These are phyloP conservation scores for Gardenia jasminoides DNA, from an alignment of 257 asterid genomes.

Conservation along the genomic window DNA sequence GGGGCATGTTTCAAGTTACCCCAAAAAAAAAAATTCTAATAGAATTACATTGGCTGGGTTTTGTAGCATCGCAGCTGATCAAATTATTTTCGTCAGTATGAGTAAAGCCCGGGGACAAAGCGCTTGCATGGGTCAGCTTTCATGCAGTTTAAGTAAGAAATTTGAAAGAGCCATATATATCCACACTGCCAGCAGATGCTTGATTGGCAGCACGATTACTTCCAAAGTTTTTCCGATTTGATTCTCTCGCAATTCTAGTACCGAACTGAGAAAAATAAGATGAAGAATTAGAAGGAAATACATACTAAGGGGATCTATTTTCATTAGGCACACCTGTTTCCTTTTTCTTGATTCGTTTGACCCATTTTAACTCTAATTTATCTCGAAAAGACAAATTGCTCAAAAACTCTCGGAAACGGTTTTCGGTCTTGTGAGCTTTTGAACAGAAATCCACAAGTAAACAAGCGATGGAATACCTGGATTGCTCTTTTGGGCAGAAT, in stretches of 20 bases:
- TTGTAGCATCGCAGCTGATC: no score
- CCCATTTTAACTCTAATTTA: no score
- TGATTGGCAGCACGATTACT: constrained; percentile 97
- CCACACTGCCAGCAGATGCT: constrained; percentile 91
- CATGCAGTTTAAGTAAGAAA: no score
- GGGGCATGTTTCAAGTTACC: no score
- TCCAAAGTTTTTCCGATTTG: constrained; percentile 83
- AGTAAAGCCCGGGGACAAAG: no score
- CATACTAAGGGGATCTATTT: no score
- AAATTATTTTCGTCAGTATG: no score
- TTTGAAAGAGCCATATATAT: constrained; percentile 21
- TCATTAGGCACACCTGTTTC: no score
- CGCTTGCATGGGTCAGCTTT: no score
- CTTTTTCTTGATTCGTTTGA: no score
- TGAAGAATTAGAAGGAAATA: neutral
- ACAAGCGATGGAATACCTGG: constrained; percentile 48
- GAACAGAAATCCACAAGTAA: neutral
- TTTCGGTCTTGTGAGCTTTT: neutral
- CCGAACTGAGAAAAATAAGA: constrained; percentile 57
- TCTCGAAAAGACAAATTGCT: neutral
- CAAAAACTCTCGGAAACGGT: neutral
- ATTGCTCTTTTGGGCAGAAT: constrained; percentile 87
- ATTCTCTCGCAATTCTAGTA: constrained; percentile 88
- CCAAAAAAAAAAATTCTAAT: no score
- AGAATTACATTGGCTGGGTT: no score